Percentiles rank a stretch among this genome's conserved stretches.
Evolutionary conservation across 1,284 basidiomycete genomes (phyloP).

Genomic region (Mixia osmundae): DNA sequence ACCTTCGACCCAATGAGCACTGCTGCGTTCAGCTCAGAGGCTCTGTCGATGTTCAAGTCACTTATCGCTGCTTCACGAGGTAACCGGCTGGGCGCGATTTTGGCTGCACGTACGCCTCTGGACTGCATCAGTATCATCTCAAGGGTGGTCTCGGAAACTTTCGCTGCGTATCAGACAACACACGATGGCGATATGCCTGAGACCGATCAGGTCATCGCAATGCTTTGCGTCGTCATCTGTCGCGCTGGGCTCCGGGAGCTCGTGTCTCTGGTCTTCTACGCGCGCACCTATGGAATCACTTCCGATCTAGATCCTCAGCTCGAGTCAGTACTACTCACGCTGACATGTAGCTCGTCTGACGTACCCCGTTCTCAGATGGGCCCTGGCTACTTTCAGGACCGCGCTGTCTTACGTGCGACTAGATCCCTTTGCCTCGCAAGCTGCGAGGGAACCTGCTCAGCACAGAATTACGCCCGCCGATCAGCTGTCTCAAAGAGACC

Average conservation of each 20-base stretch:
- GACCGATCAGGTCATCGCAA: constrained; percentile 9
- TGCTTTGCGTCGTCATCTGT: constrained; percentile 6
- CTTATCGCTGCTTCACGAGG: constrained; percentile 4
- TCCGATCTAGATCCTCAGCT: not conserved
- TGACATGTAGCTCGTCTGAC: not conserved
- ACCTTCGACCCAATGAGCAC: not conserved
- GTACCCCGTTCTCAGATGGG: constrained; percentile 4
- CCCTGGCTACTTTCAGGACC: constrained; percentile 8
- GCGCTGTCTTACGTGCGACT: constrained; percentile 7
- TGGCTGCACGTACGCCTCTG: constrained; percentile 7
- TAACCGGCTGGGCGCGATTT: constrained; percentile 5
- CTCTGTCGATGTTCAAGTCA: constrained; percentile 4
- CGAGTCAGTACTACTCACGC: not conserved
- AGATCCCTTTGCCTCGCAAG: constrained; percentile 7
- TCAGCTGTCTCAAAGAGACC: not conserved
- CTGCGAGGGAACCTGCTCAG: not conserved
- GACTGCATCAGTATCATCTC: constrained; percentile 3
- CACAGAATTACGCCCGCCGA: not conserved
- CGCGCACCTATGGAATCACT: constrained; percentile 3
- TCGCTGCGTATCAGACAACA: not conserved
- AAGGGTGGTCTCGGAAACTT: constrained; percentile 1
- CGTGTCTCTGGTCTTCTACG: constrained; percentile 7
- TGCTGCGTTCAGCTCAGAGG: not conserved
- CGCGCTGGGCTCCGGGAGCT: constrained; percentile 4
- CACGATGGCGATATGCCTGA: not conserved